A percentile compares a stretch with the other conserved stretches of the same genome.
Conservation (phyloP, 2,329 filamentous ascomycete species). For the Fusarium floridanum region DNA sequence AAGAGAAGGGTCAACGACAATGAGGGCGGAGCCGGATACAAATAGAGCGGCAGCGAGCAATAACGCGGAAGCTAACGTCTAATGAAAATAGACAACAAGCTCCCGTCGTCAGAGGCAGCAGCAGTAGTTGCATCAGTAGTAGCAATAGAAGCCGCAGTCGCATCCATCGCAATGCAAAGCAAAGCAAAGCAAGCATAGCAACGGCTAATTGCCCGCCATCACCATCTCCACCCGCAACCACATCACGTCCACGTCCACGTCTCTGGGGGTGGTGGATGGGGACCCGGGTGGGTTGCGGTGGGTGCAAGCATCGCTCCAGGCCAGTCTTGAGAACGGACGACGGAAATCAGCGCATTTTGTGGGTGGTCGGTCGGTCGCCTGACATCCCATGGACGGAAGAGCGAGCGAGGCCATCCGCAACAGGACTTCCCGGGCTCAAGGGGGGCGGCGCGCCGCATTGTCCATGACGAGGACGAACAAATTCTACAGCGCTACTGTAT, state of each 20-base stretch:
- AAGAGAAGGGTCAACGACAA: background rate
- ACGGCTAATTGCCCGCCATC: constrained; percentile 22
- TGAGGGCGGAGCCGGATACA: constrained; percentile 26
- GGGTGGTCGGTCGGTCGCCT: constrained; percentile 37
- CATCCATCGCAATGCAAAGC: constrained; percentile 5
- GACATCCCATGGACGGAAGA: constrained; percentile 19
- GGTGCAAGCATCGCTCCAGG: constrained; percentile 1
- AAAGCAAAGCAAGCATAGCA: constrained; percentile 14
- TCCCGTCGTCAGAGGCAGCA: constrained; percentile 7
- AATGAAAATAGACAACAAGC: constrained; percentile 32
- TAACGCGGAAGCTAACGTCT: constrained; percentile 19
- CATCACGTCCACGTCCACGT: constrained; percentile 38
- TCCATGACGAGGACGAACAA: constrained; percentile 30
- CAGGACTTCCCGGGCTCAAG: constrained; percentile 12
- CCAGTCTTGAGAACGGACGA: constrained; percentile 17
- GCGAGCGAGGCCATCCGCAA: constrained; percentile 7
- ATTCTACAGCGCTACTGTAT: constrained; percentile 2
- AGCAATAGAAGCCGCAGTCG: constrained; percentile 3
- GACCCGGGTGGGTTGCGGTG: constrained; percentile 41
- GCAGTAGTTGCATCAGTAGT: background rate
- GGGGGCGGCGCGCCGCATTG: constrained; percentile 17
- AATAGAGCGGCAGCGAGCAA: constrained; percentile 20
- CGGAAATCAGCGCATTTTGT: constrained; percentile 43
- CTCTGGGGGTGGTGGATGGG: constrained; percentile 42
- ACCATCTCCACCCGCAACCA: constrained; percentile 31